A percentile compares a stretch with the other conserved stretches of the same genome.
phyloP scores from a whole-genome alignment of 768 basidiomycete species.

The Megacollybia marginata region DNA sequence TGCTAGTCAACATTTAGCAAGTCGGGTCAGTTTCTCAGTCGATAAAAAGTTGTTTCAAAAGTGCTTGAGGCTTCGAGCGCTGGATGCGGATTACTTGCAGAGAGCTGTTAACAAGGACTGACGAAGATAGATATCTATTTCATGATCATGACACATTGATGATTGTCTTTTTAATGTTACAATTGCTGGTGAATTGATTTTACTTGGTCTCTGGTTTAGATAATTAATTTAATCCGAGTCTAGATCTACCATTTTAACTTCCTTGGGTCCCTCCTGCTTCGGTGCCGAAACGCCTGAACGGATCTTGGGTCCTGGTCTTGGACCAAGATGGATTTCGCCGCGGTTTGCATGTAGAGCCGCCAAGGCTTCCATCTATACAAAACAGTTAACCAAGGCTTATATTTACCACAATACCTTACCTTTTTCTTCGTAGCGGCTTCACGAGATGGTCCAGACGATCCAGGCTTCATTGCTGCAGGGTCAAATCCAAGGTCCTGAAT shows the following conservation, averaged over 20 bases:
- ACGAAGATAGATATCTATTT: conserved; percentile 6
- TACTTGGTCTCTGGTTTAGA: no score
- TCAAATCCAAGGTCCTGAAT: conserved; percentile 77
- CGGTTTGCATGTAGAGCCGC: conserved; percentile 45
- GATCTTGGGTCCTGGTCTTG: conserved; percentile 54
- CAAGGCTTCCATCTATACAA: conserved; percentile 45
- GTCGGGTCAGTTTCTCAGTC: conserved; percentile 57
- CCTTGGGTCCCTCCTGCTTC: conserved; percentile 5
- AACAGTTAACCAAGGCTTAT: background rate
- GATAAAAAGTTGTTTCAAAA: conserved; percentile 75
- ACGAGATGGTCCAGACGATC: conserved; percentile 34
- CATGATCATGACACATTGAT: background rate
- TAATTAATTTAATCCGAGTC: conserved; percentile 23
- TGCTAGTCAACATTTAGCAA: conserved; percentile 76
- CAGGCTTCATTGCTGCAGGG: conserved; percentile 43
- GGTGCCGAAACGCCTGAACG: conserved; percentile 50
- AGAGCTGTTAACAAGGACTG: conserved; percentile 28
- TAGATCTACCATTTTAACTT: conserved; percentile 32
- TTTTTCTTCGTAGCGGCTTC: conserved; percentile 45
- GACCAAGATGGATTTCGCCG: conserved; percentile 46
- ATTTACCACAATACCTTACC: conserved; percentile 28
- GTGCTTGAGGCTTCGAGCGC: conserved; percentile 63
- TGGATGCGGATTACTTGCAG: conserved; percentile 49
- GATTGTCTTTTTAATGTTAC: background rate
- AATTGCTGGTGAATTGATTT: no score